Conservation (phyloP, 1,284 basidiomycete species). For the Ceratobasidium sp. region DNA sequence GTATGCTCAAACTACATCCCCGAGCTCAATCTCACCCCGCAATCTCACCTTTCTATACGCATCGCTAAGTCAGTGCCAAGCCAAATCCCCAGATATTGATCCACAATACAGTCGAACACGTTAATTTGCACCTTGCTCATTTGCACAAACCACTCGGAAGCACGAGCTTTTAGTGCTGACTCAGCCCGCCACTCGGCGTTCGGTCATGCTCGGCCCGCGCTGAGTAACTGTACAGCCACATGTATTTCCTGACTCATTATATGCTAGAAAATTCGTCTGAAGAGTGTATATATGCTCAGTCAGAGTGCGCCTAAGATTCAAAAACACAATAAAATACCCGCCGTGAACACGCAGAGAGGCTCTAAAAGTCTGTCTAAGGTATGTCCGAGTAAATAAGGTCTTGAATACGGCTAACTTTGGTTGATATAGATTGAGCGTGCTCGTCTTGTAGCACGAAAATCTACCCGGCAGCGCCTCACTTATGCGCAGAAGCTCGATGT, state of each 20-base stretch:
- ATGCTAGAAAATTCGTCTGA: conserved; percentile 35
- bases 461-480: conserved; percentile 3
- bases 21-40: too few species aligned
- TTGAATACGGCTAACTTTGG: not conserved
- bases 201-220: not conserved
- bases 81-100: too few species aligned
- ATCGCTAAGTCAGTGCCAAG: too few species aligned
- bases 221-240: conserved; percentile 2
- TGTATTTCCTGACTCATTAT: conserved; percentile 10
- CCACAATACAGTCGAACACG: too few species aligned
- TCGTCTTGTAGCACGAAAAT: not conserved
- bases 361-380: not conserved
- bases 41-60: too few species aligned
- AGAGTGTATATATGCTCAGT: conserved; percentile 20
- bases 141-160: too few species aligned
- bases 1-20: too few species aligned
- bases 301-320: too few species aligned
- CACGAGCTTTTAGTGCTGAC: conserved; percentile 17
- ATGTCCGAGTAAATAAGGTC: too few species aligned
- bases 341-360: not conserved
- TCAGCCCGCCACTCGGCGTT: not conserved
- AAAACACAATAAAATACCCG: too few species aligned
- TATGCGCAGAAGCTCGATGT: conserved; percentile 17
- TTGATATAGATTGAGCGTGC: not conserved
- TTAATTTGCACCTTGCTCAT: too few species aligned